phyloP scores from a whole-genome alignment of 2,329 filamentous ascomycete species.

The Aspergillus novofumigatus region DNA sequence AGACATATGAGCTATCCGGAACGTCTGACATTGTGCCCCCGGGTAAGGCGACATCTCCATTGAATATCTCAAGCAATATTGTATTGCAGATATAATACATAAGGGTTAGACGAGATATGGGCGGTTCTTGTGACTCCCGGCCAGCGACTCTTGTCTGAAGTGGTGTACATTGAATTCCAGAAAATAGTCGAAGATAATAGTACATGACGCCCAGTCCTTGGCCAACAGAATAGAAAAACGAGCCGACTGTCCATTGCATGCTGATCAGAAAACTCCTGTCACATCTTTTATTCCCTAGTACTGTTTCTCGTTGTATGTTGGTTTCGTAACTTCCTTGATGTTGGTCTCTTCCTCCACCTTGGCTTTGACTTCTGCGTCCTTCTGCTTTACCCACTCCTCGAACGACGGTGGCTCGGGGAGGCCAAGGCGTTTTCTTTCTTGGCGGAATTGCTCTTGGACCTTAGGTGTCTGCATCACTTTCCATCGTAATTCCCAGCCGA shows the following conservation, averaged over 20 bases:
- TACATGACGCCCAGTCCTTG: background rate
- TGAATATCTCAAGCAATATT: background rate
- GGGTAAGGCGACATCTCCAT: too few relatives aligned
- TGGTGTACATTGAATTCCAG: background rate
- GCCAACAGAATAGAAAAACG: conserved; percentile 1
- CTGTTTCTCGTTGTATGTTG: conserved; percentile 26
- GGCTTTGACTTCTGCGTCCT: conserved; percentile 35
- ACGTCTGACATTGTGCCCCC: background rate
- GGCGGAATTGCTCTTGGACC: conserved; percentile 62
- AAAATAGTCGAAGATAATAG: background rate
- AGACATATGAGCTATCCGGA: background rate
- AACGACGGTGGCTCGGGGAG: conserved; percentile 50
- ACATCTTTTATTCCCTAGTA: conserved; percentile 15
- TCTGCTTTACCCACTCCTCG: conserved; percentile 43
- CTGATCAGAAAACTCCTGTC: background rate
- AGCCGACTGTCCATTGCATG: conserved; percentile 1
- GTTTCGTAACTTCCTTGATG: conserved; percentile 31
- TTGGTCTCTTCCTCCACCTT: conserved; percentile 34
- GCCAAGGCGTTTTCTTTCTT: conserved; percentile 62
- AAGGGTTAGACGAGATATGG: background rate
- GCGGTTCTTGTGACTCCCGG: background rate
- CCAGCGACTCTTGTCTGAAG: background rate
- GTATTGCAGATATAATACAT: background rate
- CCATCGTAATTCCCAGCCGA: conserved; percentile 88
- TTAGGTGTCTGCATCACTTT: conserved; percentile 74